Evolutionary conservation across 2,329 filamentous ascomycete species (phyloP).

Genomic region (Stachybotrys chartarum): DNA sequence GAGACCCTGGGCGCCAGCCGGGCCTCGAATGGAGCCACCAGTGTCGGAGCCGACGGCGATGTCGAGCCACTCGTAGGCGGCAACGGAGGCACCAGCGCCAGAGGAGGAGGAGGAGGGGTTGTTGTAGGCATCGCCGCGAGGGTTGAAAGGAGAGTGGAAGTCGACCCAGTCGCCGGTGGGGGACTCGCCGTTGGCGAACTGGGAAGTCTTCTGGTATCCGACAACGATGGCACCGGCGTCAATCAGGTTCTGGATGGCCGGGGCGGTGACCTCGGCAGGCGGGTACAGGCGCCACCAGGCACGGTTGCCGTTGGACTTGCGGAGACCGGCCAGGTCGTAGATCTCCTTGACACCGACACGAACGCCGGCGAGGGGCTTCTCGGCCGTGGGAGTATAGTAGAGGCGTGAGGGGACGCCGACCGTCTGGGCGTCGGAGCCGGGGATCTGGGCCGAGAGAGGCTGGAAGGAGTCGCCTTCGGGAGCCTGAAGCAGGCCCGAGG

Average conservation of each 20-base stretch:
- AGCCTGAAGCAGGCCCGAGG: conserved; percentile 18
- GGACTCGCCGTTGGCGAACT: conserved; percentile 33
- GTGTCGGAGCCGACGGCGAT: conserved; percentile 37
- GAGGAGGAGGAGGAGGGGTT: conserved; percentile 38
- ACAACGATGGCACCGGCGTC: conserved; percentile 49
- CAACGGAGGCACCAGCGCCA: conserved; percentile 28
- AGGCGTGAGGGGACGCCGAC: conserved; percentile 51
- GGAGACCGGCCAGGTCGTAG: conserved; percentile 47
- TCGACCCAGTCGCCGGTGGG: conserved; percentile 42
- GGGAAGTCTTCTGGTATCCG: conserved; percentile 37
- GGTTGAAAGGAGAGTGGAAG: conserved; percentile 34
- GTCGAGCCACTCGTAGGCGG: conserved; percentile 37
- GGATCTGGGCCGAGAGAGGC: conserved; percentile 20
- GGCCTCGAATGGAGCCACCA: conserved; percentile 37
- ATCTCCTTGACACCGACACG: conserved; percentile 59
- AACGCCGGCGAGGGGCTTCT: conserved; percentile 53
- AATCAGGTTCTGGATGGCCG: conserved; percentile 48
- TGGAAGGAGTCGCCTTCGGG: conserved; percentile 23
- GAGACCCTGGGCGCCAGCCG: conserved; percentile 33
- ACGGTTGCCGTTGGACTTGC: conserved; percentile 47
- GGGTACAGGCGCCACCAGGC: conserved; percentile 52
- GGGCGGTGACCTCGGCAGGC: conserved; percentile 36
- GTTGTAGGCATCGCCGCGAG: conserved; percentile 40
- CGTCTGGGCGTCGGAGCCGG: conserved; percentile 16
- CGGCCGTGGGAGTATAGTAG: conserved; percentile 44